These are phyloP conservation scores for Lodderomyces oxycetoniae DNA, from an alignment of 1,139 yeast species.

Conservation along the genomic window DNA sequence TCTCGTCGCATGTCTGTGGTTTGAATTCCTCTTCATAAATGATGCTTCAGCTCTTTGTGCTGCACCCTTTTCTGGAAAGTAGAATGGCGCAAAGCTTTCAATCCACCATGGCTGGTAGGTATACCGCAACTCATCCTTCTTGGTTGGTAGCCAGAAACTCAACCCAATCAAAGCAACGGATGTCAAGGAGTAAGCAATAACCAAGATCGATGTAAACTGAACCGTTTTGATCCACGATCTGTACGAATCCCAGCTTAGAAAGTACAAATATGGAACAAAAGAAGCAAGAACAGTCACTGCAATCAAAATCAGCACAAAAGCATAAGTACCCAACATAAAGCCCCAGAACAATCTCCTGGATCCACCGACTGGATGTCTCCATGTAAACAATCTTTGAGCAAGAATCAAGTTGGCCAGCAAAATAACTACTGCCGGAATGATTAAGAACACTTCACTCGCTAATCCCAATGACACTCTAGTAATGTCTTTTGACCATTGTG, in stretches of 20 bases:
- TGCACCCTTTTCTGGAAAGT: slow-evolving; percentile 37
- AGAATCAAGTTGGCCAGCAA: slow-evolving; percentile 37
- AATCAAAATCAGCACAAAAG: slow-evolving; percentile 28
- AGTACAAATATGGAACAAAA: slow-evolving; percentile 32
- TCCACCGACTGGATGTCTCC: slow-evolving; percentile 50
- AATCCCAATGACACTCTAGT: slow-evolving; percentile 26
- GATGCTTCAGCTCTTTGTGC: slow-evolving; percentile 38
- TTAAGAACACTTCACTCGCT: slow-evolving; percentile 30
- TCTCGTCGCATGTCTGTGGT: slow-evolving; percentile 41
- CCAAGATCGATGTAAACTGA: slow-evolving; percentile 28
- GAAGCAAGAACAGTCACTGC: slow-evolving; percentile 33
- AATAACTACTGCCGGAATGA: slow-evolving; percentile 31
- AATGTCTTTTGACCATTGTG: slow-evolving; percentile 27
- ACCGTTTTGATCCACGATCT: slow-evolving; percentile 27
- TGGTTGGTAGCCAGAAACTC: slow-evolving; percentile 41
- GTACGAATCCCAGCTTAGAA: slow-evolving; percentile 21
- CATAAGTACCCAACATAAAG: slow-evolving; percentile 31
- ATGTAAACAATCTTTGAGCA: slow-evolving; percentile 42
- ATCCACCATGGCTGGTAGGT: slow-evolving; percentile 50
- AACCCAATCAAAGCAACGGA: slow-evolving; percentile 32
- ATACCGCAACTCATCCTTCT: slow-evolving; percentile 41
- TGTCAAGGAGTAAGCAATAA: slow-evolving; percentile 33
- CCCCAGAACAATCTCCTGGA: slow-evolving; percentile 34
- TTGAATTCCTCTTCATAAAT: slow-evolving; percentile 41
- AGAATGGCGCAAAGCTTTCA: slow-evolving; percentile 39